Evolutionary conservation across 2,329 filamentous ascomycete genomes (phyloP), one percentile per base, ranked within the genome.

Genomic region (Stromatinia cepivora): DNA sequence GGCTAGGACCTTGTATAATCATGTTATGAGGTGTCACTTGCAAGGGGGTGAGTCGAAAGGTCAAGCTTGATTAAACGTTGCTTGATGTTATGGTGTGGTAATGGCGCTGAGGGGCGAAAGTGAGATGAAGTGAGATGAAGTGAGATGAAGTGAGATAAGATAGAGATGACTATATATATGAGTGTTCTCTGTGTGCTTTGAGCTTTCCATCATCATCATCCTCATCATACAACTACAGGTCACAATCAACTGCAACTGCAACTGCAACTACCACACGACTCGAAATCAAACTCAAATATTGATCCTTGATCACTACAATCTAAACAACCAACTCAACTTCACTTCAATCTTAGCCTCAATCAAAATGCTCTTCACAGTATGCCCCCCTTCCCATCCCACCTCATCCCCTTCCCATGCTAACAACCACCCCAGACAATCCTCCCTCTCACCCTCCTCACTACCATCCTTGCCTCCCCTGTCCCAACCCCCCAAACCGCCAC

Each of bases 301-400:
- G 25, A 54, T 31, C 25, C n/a, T 11, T 22, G 13, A 39, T 17
- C 34, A 42, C 36, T 25, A 66, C 9, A 34, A 45, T 22, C 36
- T 28, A 31, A 65, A n/a, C 34, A 31, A 56, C 25, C 34, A 36
- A 53, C 31, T 17, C 39, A 20, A 17, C n/a, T 25, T 20, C n/a
- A 15, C n/a, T 61, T 56, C 25, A 42, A 53, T 11, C 20, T 9
- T 25, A 64, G 39, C 15, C n/a, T 13, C 17, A 28, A 20, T 64
- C 61, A 64, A 64, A 64, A 67, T 67, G 66, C 45, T 67, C 56
- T 67, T 62, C 45, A 62, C 66, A 53, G 66, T 67, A 25, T 17
- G 56, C 62, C 17, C 5, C n/a, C 31, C 25, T 31, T 25, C 28
- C 11, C 5, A 10, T 9, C 4, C n/a, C 17, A 25, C 6, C 17